A percentile compares a stretch with the other conserved stretches of the same genome.
Evolutionary conservation across 2,329 filamentous ascomycete species (phyloP).

Genomic region (Ophiognomonia clavigignenti-juglandacearum): DNA sequence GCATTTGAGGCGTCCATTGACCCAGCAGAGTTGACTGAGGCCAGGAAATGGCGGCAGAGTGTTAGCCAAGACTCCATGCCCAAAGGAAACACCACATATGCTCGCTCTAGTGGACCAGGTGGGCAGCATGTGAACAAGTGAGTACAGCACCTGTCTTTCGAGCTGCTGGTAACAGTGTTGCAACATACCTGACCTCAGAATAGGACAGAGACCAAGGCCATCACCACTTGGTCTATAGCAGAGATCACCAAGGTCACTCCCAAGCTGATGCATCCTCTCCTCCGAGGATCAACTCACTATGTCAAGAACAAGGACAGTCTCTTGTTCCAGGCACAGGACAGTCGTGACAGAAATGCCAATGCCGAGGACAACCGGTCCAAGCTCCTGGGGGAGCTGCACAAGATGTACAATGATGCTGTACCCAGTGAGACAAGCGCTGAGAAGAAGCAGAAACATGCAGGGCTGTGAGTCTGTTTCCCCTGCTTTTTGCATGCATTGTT

Average conservation of each 20-base stretch:
- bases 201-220: slow-evolving; percentile 57
- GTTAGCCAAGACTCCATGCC: slow-evolving; percentile 42
- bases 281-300: slow-evolving; percentile 53
- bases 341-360: slow-evolving; percentile 48
- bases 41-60: slow-evolving; percentile 44
- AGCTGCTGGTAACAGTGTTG: not conserved
- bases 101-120: slow-evolving; percentile 56
- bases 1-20: slow-evolving; percentile 48
- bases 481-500: too few relatives aligned
- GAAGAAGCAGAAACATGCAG: slow-evolving; percentile 44
- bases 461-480: slow-evolving; percentile 33
- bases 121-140: slow-evolving; percentile 62
- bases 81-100: slow-evolving; percentile 46
- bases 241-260: slow-evolving; percentile 44
- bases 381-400: slow-evolving; percentile 41
- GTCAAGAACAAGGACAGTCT: slow-evolving; percentile 45
- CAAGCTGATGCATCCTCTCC: slow-evolving; percentile 37
- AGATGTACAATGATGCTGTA: slow-evolving; percentile 41
- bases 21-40: slow-evolving; percentile 43
- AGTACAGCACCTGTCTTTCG: slow-evolving; percentile 18
- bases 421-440: slow-evolving; percentile 41
- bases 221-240: slow-evolving; percentile 44
- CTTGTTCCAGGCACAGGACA: slow-evolving; percentile 50
- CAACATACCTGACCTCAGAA: not conserved
- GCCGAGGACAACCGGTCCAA: slow-evolving; percentile 46